Percentiles rank a stretch among this genome's conserved stretches.
phyloP scores from a whole-genome alignment of 768 basidiomycete species.

The Suillus subaureus region DNA sequence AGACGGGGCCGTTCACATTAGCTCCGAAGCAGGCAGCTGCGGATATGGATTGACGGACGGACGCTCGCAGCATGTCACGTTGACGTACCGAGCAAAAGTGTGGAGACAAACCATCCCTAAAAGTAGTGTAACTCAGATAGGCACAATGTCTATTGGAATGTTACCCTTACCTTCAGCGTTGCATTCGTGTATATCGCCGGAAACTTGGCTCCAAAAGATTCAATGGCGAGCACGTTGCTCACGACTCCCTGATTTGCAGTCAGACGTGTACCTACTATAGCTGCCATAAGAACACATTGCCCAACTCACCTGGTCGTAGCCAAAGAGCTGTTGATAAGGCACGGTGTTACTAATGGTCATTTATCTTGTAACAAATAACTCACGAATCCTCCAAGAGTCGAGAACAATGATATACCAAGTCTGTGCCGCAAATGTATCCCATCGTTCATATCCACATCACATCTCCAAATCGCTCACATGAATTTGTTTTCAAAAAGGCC shows the following conservation, averaged over 20 bases:
- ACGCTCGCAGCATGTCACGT: background rate
- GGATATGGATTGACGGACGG: constrained; percentile 11
- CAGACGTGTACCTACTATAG: background rate
- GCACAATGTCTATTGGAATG: background rate
- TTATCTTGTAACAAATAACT: constrained; percentile 14
- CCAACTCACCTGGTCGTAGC: constrained; percentile 33
- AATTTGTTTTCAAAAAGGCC: constrained; percentile 30
- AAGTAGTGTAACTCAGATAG: constrained; percentile 2
- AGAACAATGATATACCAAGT: constrained; percentile 35
- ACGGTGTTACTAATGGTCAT: background rate
- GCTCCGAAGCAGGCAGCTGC: constrained; percentile 35
- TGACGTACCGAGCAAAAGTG: constrained; percentile 28
- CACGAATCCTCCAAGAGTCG: constrained; percentile 34
- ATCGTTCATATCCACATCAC: background rate
- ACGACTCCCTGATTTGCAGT: constrained; percentile 29
- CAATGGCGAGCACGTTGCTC: constrained; percentile 37
- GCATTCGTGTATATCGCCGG: constrained; percentile 33
- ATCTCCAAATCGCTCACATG: constrained; percentile 22
- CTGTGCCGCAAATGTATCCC: constrained; percentile 15
- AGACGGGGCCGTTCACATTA: constrained; percentile 32
- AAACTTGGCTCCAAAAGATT: constrained; percentile 38
- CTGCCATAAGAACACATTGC: background rate
- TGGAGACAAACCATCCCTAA: constrained; percentile 38
- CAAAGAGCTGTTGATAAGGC: constrained; percentile 26
- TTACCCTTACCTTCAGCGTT: constrained; percentile 24